These are phyloP conservation scores for Domatiomyces catenatus DNA, from an alignment of 2,329 filamentous ascomycete species.

Conservation along the genomic window DNA sequence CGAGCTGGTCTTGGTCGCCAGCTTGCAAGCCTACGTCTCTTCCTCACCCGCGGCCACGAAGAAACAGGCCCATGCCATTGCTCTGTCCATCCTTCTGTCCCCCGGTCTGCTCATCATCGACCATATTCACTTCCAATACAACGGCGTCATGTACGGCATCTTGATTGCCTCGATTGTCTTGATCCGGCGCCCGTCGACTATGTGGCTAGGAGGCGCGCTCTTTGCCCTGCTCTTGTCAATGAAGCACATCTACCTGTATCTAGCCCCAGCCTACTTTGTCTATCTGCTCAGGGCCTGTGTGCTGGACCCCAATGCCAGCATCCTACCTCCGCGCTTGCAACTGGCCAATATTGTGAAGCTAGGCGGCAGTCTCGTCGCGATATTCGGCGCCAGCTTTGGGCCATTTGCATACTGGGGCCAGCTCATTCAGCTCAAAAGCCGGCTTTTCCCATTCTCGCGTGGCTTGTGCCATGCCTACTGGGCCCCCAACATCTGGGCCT, in stretches of 20 bases:
- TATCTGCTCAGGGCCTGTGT: conserved; percentile 84
- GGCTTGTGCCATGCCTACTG: conserved; percentile 96
- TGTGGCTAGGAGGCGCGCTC: conserved; percentile 62
- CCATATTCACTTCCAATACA: conserved; percentile 98
- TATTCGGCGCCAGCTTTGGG: conserved; percentile 72
- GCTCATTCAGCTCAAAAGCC: conserved; percentile 64
- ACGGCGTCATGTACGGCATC: conserved; percentile 88
- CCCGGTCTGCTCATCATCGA: conserved; percentile 93
- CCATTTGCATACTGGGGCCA: conserved; percentile 74
- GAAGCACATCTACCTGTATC: conserved; percentile 96
- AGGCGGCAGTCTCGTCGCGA: conserved; percentile 51
- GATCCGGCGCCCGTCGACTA: conserved; percentile 57
- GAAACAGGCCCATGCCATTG: conserved; percentile 66
- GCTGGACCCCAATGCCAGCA: conserved; percentile 59
- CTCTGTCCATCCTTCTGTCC: conserved; percentile 77
- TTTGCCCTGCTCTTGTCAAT: conserved; percentile 81
- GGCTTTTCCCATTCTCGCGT: conserved; percentile 84
- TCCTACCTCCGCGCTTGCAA: conserved; percentile 43
- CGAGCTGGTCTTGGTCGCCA: conserved; percentile 70
- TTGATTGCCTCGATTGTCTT: conserved; percentile 74
- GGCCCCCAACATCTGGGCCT: conserved; percentile 93
- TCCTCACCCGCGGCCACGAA: conserved; percentile 51
- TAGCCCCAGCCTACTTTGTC: conserved; percentile 90
- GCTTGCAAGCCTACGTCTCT: conserved; percentile 66
- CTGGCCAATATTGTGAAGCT: conserved; percentile 73